Conservation (phyloP, 768 basidiomycete genomes). For the Cystofilobasidium capitatum region DNA sequence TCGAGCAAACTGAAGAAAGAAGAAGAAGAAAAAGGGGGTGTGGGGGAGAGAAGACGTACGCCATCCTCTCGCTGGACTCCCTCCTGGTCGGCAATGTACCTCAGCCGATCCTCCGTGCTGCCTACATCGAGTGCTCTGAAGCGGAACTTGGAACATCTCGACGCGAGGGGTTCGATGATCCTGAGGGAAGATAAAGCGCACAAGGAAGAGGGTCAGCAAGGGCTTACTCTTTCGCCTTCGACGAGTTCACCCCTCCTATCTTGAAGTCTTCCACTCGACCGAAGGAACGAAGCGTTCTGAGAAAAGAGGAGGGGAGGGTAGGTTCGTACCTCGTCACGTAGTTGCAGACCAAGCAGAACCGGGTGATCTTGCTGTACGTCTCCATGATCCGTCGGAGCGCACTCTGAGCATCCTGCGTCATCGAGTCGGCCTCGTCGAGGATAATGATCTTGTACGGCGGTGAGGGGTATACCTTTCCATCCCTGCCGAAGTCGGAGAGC, state of each 20-base stretch:
- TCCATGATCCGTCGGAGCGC: constrained; percentile 99
- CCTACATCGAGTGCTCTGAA: constrained; percentile 80
- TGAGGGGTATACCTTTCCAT: constrained; percentile 70
- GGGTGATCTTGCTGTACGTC: constrained; percentile 89
- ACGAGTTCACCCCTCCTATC: no score
- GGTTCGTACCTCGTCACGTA: constrained; percentile 81
- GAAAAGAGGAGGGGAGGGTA: neutral
- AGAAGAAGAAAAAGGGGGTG: neutral
- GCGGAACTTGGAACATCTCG: constrained; percentile 97
- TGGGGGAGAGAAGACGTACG: constrained; percentile 31
- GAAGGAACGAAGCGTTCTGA: neutral
- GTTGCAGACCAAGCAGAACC: constrained; percentile 97
- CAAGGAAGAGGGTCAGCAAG: neutral
- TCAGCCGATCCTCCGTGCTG: constrained; percentile 64
- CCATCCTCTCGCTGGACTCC: constrained; percentile 46
- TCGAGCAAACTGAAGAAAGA: constrained; percentile 42
- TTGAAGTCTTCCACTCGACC: neutral
- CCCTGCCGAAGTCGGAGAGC: constrained; percentile 30
- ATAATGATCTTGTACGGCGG: constrained; percentile 99
- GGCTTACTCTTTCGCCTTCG: neutral
- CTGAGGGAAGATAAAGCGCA: constrained; percentile 42
- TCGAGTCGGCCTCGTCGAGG: constrained; percentile 96
- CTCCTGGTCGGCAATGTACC: constrained; percentile 71
- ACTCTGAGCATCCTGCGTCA: constrained; percentile 99
- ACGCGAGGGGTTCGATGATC: constrained; percentile 95